phyloP scores from a whole-genome alignment of 805 yeast genomes.

The Starmera dryadoides region DNA sequence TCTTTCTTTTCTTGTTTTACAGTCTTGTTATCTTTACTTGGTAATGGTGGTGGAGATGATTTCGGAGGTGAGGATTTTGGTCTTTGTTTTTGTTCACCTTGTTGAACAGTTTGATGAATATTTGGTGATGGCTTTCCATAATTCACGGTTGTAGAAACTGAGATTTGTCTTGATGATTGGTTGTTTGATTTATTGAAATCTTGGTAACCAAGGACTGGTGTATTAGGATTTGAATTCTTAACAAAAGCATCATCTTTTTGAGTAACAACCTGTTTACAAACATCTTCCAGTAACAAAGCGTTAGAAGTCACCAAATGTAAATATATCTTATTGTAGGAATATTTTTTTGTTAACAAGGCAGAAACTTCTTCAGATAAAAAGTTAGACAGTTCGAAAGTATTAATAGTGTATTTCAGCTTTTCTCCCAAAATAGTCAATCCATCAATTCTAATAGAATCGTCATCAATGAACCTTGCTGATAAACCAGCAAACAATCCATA shows the following conservation, averaged over 20 bases:
- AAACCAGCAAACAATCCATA: slow-evolving; percentile 38
- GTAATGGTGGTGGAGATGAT: neutral
- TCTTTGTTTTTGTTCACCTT: too few species aligned
- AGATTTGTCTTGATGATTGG: slow-evolving; percentile 3
- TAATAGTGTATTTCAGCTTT: slow-evolving; percentile 18
- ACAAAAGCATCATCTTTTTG: neutral
- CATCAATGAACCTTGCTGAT: slow-evolving; percentile 35
- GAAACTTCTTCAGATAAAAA: slow-evolving; percentile 32
- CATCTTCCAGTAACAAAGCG: slow-evolving; percentile 6
- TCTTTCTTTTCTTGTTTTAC: too few species aligned
- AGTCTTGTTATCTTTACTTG: too few species aligned
- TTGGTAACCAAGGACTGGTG: neutral
- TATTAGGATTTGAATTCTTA: neutral
- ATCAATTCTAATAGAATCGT: slow-evolving; percentile 16
- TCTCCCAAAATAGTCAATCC: slow-evolving; percentile 19
- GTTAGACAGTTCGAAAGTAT: slow-evolving; percentile 25
- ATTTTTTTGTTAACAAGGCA: slow-evolving; percentile 16
- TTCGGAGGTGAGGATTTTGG: neutral
- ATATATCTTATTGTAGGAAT: slow-evolving; percentile 15
- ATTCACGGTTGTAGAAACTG: neutral
- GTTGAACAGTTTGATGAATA: slow-evolving; percentile 4
- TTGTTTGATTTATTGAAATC: neutral
- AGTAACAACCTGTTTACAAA: slow-evolving; percentile 9
- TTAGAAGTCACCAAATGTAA: slow-evolving; percentile 25
- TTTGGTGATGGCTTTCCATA: slow-evolving; percentile 9